phyloP scores from a whole-genome alignment of 2,329 filamentous ascomycete genomes.

The Fusarium burgessii region DNA sequence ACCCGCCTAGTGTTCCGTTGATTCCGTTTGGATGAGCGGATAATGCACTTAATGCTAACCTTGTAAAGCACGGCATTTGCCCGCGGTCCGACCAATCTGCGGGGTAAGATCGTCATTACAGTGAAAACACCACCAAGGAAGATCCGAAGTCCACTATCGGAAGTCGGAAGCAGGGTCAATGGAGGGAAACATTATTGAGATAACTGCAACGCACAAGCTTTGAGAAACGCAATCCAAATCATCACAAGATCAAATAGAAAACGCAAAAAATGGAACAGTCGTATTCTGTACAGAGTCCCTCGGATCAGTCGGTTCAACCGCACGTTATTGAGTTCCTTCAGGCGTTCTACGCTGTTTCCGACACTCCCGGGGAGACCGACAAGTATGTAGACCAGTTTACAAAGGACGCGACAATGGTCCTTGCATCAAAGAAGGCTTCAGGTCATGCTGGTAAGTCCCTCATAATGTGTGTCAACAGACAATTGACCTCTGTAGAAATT shows the following conservation, averaged over 20 bases:
- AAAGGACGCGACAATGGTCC: slow-evolving; percentile 24
- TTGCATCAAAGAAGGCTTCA: slow-evolving; percentile 31
- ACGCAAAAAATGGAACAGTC: slow-evolving; percentile 17
- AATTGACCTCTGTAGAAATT: slow-evolving; percentile 24
- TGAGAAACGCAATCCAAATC: neutral
- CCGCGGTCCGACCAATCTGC: slow-evolving; percentile 23
- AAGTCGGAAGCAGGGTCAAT: slow-evolving; percentile 32
- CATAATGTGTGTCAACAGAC: accelerated
- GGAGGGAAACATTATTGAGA: neutral
- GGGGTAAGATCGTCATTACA: slow-evolving; percentile 22
- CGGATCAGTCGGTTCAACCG: slow-evolving; percentile 25
- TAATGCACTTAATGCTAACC: slow-evolving; percentile 20
- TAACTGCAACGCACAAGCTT: neutral
- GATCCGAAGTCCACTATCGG: slow-evolving; percentile 25
- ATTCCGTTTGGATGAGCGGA: slow-evolving; percentile 21
- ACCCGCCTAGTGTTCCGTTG: slow-evolving; percentile 1
- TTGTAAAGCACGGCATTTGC: neutral
- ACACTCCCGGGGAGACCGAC: slow-evolving; percentile 31
- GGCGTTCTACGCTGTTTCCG: slow-evolving; percentile 26
- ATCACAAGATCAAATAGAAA: neutral
- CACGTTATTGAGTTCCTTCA: slow-evolving; percentile 30
- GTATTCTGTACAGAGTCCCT: slow-evolving; percentile 28
- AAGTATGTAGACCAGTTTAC: slow-evolving; percentile 35
- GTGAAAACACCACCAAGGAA: neutral
- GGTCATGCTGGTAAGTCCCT: slow-evolving; percentile 13